Base-by-base conservation (phyloP, 192 early-diverging fungal genomes). In the Jimgerdemannia lactiflua region DNA sequence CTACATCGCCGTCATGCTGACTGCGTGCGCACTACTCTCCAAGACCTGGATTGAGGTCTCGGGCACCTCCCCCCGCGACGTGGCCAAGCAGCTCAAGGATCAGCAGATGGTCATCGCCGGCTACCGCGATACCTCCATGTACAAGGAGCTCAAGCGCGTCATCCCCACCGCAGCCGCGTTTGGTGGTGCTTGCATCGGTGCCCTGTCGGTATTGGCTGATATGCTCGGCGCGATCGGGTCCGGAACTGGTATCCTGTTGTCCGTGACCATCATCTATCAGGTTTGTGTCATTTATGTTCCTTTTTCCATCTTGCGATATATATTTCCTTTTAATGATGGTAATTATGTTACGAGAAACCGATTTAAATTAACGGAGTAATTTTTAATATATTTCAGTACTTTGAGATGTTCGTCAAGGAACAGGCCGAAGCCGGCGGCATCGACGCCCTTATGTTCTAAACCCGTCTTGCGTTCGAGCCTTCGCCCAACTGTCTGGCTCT, bases 31-130 rank as follows among this genome's bases (percentile, higher is more conserved):
- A 49, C 79, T 99, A 44, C 88, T 99, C 77, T 99, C 97, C 78
- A 97, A 95, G 80, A 96, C 97, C 42, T 99, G 98, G 98, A 97
- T 99, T 76, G 98, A 99, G 77, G 95, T 99, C 71, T 96, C 95
- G 72, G 97, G 97, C 64, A 97, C 98, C 43, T 97, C 96, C 20
- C 96, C 98, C 11, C 91, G 97, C 39, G 98, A 99, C 75, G 98
- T 99, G 67, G 97, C 98, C 41, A 92, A 91, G 71, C 95, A 99
- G 90, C 90, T 99, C 80, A 98, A 97, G 85, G 95, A 98, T 74
- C 98, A 99, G 86, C 92, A 94, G 81, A 92, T 97, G 76, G 95
- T 96, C 20, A 93, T 99, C 85, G 92, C 94, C 39, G 95, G 96
- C 42, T 91, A 97, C 82, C 93, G 97, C 79, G 97, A 98, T 74